Evolutionary conservation across 805 yeast genomes (phyloP), one percentile per base, ranked within the genome.

Genomic region (Suhomyces vadensis): DNA sequence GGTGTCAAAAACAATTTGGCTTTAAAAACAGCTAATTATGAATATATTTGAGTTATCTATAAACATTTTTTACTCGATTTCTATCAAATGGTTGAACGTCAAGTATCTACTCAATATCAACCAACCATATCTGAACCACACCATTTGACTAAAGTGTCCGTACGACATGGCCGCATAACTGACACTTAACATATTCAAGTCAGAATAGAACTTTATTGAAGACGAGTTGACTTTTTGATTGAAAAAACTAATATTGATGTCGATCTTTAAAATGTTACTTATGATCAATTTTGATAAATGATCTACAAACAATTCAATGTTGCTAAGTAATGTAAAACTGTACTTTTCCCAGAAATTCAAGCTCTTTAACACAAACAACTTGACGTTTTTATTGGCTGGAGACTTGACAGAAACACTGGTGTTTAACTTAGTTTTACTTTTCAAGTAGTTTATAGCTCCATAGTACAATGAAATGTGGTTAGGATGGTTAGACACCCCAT

Each of bases 121-220:
- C 97, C 97, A 94, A 1, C 89, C 83, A 69, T 86, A 87, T 52
- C 99, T 75, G 63, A 85, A 94, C 97, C 97, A 92, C 6, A 85
- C 91, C 87, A 94, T 87, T 63, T 94, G 99, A 1, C 95, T 81
- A 49, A 74, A 73, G 65, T 94, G 98, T 2, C 86, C 95, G 51
- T 74, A 74, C 2, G 83, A 67, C 96, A 92, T 89, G 3, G 96
- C 86, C 0, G 85, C 75, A 43, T 82, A 71, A 33, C 75, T 64
- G 44, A 64, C 68, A 44, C 68, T 63, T 43, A 64, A 60, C 69
- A 67, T 69, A 46, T 67, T 69, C 46, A 69, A 56, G 47, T 65
- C 73, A 14, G 68, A 61, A 51, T 66, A 74, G 16, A 75, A 60
- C 46, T 62, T 64, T 21, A 75, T 50, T n/a, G 72, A 58, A 2